Conservation (phyloP, 2,329 filamentous ascomycete species). For the Phyllosticta citrichinensis region DNA sequence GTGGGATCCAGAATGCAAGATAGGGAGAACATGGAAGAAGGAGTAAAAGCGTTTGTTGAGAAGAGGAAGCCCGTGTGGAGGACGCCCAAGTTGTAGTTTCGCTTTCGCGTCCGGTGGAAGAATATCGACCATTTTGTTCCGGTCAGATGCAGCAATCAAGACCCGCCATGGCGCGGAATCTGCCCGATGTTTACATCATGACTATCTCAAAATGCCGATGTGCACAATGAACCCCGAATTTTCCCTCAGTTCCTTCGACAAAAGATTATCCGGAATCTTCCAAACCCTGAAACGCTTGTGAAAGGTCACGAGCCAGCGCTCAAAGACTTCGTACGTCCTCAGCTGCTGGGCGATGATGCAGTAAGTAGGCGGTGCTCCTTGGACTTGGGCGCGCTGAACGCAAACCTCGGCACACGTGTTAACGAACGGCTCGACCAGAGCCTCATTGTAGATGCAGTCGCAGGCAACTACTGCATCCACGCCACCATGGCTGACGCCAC, state of each 20-base stretch:
- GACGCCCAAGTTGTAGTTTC: conserved; percentile 28
- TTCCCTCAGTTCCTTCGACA: conserved; percentile 50
- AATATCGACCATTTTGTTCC: background rate
- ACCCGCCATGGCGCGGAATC: background rate
- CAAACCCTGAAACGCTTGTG: conserved; percentile 59
- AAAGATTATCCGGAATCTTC: conserved; percentile 56
- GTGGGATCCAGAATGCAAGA: conserved; percentile 51
- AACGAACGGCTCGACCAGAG: conserved; percentile 72
- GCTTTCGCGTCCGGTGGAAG: background rate
- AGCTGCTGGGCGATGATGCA: conserved; percentile 85
- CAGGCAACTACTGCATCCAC: conserved; percentile 73
- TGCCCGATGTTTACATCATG: background rate
- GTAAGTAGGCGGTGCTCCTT: conserved; percentile 44
- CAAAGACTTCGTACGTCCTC: conserved; percentile 74
- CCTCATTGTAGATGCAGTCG: conserved; percentile 93
- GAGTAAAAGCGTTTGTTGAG: conserved; percentile 65
- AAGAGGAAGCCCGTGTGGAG: conserved; percentile 61
- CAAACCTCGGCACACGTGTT: conserved; percentile 70
- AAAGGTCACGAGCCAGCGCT: conserved; percentile 67
- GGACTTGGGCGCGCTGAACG: conserved; percentile 38
- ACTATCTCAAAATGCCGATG: conserved; percentile 40
- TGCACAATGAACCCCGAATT: conserved; percentile 75
- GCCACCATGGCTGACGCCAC: conserved; percentile 19
- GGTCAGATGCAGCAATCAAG: background rate
- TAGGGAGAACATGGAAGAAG: conserved; percentile 66